Base-by-base conservation (phyloP, 257 asterid species). In the Solanum pimpinellifolium region DNA sequence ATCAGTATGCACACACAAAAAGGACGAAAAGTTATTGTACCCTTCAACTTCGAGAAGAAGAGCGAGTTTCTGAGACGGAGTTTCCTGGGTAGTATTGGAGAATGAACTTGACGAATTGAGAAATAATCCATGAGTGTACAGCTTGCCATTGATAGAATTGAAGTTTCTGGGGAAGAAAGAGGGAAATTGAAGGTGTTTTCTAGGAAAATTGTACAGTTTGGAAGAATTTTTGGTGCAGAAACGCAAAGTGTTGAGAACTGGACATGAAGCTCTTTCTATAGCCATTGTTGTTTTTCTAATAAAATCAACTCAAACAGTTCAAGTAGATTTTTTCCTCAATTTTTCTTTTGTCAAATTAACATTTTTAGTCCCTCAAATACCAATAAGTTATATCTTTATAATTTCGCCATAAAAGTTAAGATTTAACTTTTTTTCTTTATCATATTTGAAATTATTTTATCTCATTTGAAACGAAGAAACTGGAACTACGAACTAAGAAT, bases 21-120 rank as follows among this genome's bases (percentile, higher is more conserved):
- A 20, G 62, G 81, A 41, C 6, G 23, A 85, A 41, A 25, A 23
- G 23, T 52, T 52, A 20, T 68, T 87, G 59, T 74, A 97, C 99
- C 99, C 99, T 92, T 97, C 99, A 87, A 93, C 97, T 93, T 97
- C 96, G 86, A 97, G 94, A 82, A 97, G 96, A 90, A 95, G 89
- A 33, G 98, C 96, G 84, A 94, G 90, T 87, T 93, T 86, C 75
- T 85, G 91, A 87, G 95, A 87, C 83, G 89, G 91, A 73, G 83
- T 86, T 29, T 86, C 72, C 27, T 87, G 95, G 72, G 87, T 11
- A 65, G 52, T 23, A 42, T 35, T 44, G 10, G 93, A 82, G 29
- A 93, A 87, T 35, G 90, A 87, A 59, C 86, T 66, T 23, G 83
- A 86, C 27, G 86, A 87, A 44, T 75, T 88, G 88, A 87, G 12